Conservation (phyloP, 768 basidiomycete species). For the Rhizopogon vinicolor region DNA sequence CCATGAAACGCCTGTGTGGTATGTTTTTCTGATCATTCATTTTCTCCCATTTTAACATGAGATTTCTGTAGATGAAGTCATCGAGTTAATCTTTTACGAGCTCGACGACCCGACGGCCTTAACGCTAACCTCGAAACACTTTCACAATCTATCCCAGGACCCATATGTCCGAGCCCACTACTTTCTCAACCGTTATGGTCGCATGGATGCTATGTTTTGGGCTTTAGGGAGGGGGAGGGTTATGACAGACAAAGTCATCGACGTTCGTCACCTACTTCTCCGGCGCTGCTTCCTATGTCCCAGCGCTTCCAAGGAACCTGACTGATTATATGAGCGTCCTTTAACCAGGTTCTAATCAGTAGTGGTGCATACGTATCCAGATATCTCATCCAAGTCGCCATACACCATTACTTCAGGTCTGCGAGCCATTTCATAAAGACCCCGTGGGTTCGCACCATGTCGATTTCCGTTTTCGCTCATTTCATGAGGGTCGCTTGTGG, state of each 20-base stretch:
- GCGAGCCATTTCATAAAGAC: constrained; percentile 73
- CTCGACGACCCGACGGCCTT: constrained; percentile 61
- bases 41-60: constrained; percentile 6
- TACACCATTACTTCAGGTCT: constrained; percentile 75
- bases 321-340: constrained; percentile 21
- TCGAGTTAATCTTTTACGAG: constrained; percentile 71
- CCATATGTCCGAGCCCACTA: constrained; percentile 75
- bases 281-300: constrained; percentile 17
- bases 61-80: constrained; percentile 47
- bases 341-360: constrained; percentile 57
- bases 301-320: constrained; percentile 6
- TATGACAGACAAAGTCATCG: constrained; percentile 59
- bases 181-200: constrained; percentile 71
- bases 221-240: constrained; percentile 71
- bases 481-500: constrained; percentile 57
- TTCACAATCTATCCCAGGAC: constrained; percentile 60
- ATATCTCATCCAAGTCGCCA: constrained; percentile 73
- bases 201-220: constrained; percentile 65
- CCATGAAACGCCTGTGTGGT: constrained; percentile 70
- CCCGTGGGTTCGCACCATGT: constrained; percentile 64
- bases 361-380: constrained; percentile 78
- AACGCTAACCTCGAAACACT: constrained; percentile 52
- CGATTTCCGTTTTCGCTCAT: constrained; percentile 56
- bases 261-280: constrained; percentile 43
- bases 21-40: constrained; percentile 24